Evolutionary conservation across 2,329 filamentous ascomycete genomes (phyloP).

Genomic region (Nemania sp.): DNA sequence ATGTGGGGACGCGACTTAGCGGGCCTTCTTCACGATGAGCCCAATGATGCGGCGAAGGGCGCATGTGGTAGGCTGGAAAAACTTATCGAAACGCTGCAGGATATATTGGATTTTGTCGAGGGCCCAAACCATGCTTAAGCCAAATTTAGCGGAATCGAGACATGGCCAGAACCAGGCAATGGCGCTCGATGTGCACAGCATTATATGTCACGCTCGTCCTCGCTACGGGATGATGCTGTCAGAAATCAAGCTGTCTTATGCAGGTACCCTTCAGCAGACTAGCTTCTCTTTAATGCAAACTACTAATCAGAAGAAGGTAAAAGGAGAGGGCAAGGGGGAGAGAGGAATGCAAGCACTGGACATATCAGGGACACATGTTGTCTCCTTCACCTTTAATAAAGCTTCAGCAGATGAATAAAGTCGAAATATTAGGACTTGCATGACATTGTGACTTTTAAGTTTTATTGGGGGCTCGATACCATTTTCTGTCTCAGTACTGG

Average conservation of each 20-base stretch:
- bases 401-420: background rate
- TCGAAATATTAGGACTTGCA: background rate
- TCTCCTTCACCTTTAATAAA: background rate
- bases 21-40: slow-evolving; percentile 28
- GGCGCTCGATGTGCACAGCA: too few relatives aligned
- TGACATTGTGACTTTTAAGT: background rate
- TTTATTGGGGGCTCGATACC: slow-evolving; percentile 36
- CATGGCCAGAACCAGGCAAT: too few relatives aligned
- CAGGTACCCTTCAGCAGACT: too few relatives aligned
- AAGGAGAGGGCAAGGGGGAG: too few relatives aligned
- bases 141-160: background rate
- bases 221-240: too few relatives aligned
- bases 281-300: too few relatives aligned
- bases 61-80: slow-evolving; percentile 35
- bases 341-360: too few relatives aligned
- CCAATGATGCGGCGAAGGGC: slow-evolving; percentile 32
- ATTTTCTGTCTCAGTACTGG: slow-evolving; percentile 51
- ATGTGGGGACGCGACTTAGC: slow-evolving; percentile 36
- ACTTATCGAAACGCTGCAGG: slow-evolving; percentile 27
- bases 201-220: too few relatives aligned
- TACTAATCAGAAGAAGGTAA: too few relatives aligned
- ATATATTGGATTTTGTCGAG: slow-evolving; percentile 31
- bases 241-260: too few relatives aligned
- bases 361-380: background rate
- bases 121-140: background rate